Base-by-base conservation (phyloP, 2,329 filamentous ascomycete species). In the Fusarium sp. region DNA sequence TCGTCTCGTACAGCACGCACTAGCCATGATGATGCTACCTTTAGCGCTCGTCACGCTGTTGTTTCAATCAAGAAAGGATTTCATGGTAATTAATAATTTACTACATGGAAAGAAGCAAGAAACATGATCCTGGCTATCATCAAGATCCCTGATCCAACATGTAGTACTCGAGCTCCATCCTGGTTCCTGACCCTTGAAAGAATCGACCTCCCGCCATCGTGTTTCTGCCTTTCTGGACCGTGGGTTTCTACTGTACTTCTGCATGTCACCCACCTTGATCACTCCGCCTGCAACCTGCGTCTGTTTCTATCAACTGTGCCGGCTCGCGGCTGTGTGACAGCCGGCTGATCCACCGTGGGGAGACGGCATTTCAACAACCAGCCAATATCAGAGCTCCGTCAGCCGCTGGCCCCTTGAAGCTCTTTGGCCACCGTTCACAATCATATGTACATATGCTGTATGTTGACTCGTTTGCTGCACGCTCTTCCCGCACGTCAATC, bases 351-450 rank as follows among this genome's bases (percentile, higher is more conserved):
- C 69, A 75, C 72, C 54, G 55, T 69, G 67, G 61, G 65, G 61
- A 69, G 63, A 65, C 64, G 48, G 61, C 73, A 75, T 76, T 58
- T 73, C 56, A 57, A 48, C 41, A 46, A 43, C 77, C 82, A 82
- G 80, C 85, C 85, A 88, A 87, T 88, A 86, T 86, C 80, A 81
- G 80, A 78, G 78, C 77, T 75, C 79, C 76, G 77, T 80, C 84
- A 81, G 75, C 82, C 82, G 83, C 84, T 82, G 78, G 71, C 74
- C 73, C 73, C 73, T 74, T 71, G 73, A 62, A 70, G 52, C 21
- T 51, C 34, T 41, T 51, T 52, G 41, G 62, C 43, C 50, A 56
- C 50, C 42, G 44, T 65, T 52, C 56, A 61, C 21, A 42, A 65
- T 48, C 51, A 65, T 25, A 61, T 61, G 63, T 46, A 16, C 23